These are phyloP conservation scores for Hypoxylon trugodes DNA, from an alignment of 495 filamentous ascomycete genomes.

Conservation along the genomic window DNA sequence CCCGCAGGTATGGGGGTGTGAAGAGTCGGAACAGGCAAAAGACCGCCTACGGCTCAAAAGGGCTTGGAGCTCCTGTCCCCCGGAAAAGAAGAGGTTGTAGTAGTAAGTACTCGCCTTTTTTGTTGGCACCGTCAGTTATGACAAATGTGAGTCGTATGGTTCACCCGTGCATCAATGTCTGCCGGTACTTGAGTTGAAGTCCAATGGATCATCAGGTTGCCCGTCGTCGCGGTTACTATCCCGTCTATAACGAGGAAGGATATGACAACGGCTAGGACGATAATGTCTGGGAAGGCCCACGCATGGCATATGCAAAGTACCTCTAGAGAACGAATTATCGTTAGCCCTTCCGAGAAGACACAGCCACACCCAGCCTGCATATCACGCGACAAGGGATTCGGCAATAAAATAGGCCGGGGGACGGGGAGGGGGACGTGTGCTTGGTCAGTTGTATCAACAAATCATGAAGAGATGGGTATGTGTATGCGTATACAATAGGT, in stretches of 20 bases:
- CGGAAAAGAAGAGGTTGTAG: slow-evolving; percentile 28
- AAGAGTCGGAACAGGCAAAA: slow-evolving; percentile 37
- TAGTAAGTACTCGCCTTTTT: slow-evolving; percentile 25
- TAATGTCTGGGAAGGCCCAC: slow-evolving; percentile 33
- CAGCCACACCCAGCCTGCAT: slow-evolving; percentile 39
- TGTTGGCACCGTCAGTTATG: slow-evolving; percentile 35
- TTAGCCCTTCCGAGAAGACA: slow-evolving; percentile 30
- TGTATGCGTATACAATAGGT: too few species aligned
- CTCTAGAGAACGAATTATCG: slow-evolving; percentile 28
- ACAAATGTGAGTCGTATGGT: slow-evolving; percentile 35
- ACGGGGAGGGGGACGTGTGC: too few species aligned
- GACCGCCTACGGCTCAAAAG: slow-evolving; percentile 33
- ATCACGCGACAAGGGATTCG: slow-evolving; percentile 38
- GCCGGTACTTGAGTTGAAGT: slow-evolving; percentile 35
- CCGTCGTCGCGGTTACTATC: slow-evolving; percentile 20
- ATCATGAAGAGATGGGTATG: neutral
- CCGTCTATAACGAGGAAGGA: slow-evolving; percentile 31
- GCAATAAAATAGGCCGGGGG: slow-evolving; percentile 35
- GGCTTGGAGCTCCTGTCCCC: slow-evolving; percentile 34
- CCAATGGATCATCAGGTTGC: slow-evolving; percentile 24
- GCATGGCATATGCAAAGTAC: slow-evolving; percentile 39
- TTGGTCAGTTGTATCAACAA: slow-evolving; percentile 16
- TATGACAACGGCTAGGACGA: slow-evolving; percentile 26
- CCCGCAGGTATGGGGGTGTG: slow-evolving; percentile 27
- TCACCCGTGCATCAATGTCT: slow-evolving; percentile 23